phyloP scores from a whole-genome alignment of 1,284 basidiomycete species.

The Cryptococcus sp. region DNA sequence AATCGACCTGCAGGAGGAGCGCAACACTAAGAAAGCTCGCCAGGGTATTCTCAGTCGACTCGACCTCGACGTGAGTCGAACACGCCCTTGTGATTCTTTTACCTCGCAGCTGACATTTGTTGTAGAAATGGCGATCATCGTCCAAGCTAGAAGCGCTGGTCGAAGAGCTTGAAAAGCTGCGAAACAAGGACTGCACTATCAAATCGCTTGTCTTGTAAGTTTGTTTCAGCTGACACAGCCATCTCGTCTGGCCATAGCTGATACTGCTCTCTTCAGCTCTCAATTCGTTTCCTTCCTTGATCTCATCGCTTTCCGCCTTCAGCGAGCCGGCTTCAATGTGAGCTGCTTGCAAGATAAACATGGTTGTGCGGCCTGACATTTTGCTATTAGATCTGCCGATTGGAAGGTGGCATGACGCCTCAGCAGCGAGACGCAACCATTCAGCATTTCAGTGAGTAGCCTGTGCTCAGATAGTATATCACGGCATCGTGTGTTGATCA shows the following conservation, averaged over 20 bases:
- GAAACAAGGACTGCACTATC: constrained; percentile 82
- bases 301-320: constrained; percentile 87
- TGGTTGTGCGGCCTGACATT: background rate
- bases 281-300: constrained; percentile 58
- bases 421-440: constrained; percentile 94
- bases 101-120: background rate
- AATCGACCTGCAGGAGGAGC: constrained; percentile 70
- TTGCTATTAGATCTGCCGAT: constrained; percentile 71
- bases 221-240: constrained; percentile 78
- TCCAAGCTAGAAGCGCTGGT: constrained; percentile 97
- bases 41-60: constrained; percentile 94
- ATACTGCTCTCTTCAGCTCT: constrained; percentile 22
- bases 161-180: constrained; percentile 85
- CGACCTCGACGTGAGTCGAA: constrained; percentile 64
- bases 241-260: constrained; percentile 6
- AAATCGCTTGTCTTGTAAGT: constrained; percentile 88
- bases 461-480: constrained; percentile 10
- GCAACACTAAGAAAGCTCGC: constrained; percentile 59
- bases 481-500: constrained; percentile 6
- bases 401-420: constrained; percentile 96
- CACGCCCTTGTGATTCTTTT: background rate
- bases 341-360: constrained; percentile 34
- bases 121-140: constrained; percentile 79
- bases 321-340: constrained; percentile 85
- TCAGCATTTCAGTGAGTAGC: constrained; percentile 78